phyloP scores from a whole-genome alignment of 495 filamentous ascomycete species.

The Daldinia caldariorum region DNA sequence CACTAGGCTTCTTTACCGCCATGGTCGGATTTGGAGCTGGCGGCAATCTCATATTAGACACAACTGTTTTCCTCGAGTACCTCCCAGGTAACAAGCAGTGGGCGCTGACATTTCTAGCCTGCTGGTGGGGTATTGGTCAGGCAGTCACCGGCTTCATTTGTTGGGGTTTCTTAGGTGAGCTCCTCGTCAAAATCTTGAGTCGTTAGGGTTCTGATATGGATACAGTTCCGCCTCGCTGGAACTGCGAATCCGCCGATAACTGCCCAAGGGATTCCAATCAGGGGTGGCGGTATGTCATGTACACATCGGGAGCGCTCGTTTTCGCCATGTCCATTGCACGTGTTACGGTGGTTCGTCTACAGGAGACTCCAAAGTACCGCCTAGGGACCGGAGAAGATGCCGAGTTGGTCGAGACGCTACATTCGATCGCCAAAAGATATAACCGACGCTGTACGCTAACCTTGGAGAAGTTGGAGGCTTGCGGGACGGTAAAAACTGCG shows the following conservation, averaged over 20 bases:
- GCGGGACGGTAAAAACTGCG: constrained; percentile 54
- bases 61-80: constrained; percentile 82
- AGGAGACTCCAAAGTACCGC: constrained; percentile 79
- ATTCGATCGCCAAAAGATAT: constrained; percentile 69
- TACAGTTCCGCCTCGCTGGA: constrained; percentile 56
- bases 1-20: constrained; percentile 71
- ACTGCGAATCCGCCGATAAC: constrained; percentile 65
- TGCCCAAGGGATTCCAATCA: constrained; percentile 73
- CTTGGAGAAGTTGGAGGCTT: constrained; percentile 65
- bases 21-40: constrained; percentile 78
- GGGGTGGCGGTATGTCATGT: constrained; percentile 85
- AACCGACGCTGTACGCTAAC: constrained; percentile 71
- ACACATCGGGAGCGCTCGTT: constrained; percentile 71
- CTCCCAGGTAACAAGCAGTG: constrained; percentile 80
- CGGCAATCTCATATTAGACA: constrained; percentile 76
- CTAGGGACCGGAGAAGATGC: constrained; percentile 70
- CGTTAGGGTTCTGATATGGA: constrained; percentile 43
- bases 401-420: constrained; percentile 67
- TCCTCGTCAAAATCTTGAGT: constrained; percentile 36
- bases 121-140: constrained; percentile 82
- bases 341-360: constrained; percentile 71
- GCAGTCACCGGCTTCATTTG: constrained; percentile 76
- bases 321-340: constrained; percentile 72
- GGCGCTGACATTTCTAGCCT: constrained; percentile 75
- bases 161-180: constrained; percentile 77